Evolutionary conservation across 176 grass and related monocot species (phyloP).

Genomic region (Triticum urartu): DNA sequence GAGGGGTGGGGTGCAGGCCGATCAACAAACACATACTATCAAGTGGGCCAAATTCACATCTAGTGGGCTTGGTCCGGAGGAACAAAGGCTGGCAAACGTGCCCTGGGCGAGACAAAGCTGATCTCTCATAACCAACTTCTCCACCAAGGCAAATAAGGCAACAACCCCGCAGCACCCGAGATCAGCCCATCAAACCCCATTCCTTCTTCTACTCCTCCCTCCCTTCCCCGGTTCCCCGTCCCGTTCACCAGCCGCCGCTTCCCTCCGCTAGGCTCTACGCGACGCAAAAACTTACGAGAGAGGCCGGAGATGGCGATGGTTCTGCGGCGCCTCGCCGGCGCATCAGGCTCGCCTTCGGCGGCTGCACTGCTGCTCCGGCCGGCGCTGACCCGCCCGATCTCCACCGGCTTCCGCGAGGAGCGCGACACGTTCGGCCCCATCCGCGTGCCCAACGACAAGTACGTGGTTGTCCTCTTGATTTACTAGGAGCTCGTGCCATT

Average conservation of each 20-base stretch:
- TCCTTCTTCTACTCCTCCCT: not conserved
- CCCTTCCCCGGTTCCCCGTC: not conserved
- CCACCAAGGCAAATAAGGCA: constrained; percentile 22
- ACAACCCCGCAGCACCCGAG: constrained; percentile 7
- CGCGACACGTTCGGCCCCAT: constrained; percentile 93
- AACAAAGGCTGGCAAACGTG: too few relatives aligned
- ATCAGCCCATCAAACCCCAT: constrained; percentile 9
- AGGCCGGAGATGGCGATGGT: constrained; percentile 62
- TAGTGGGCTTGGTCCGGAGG: too few relatives aligned
- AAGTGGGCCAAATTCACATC: too few relatives aligned
- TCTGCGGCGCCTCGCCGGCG: constrained; percentile 52
- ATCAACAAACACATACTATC: too few relatives aligned
- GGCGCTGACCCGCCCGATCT: constrained; percentile 58
- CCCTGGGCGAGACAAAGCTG: not conserved
- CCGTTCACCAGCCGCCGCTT: constrained; percentile 34
- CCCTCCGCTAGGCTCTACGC: not conserved
- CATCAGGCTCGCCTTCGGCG: constrained; percentile 30
- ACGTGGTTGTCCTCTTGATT: not conserved
- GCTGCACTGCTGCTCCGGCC: constrained; percentile 44
- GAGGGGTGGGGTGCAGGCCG: too few relatives aligned
- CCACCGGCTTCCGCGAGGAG: constrained; percentile 80
- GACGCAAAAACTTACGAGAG: not conserved
- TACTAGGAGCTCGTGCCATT: not conserved
- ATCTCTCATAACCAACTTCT: constrained; percentile 17
- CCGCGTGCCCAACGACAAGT: constrained; percentile 82